phyloP scores from a whole-genome alignment of 225 moss, liverwort and hornwort species.

The Climacium dendroides region DNA sequence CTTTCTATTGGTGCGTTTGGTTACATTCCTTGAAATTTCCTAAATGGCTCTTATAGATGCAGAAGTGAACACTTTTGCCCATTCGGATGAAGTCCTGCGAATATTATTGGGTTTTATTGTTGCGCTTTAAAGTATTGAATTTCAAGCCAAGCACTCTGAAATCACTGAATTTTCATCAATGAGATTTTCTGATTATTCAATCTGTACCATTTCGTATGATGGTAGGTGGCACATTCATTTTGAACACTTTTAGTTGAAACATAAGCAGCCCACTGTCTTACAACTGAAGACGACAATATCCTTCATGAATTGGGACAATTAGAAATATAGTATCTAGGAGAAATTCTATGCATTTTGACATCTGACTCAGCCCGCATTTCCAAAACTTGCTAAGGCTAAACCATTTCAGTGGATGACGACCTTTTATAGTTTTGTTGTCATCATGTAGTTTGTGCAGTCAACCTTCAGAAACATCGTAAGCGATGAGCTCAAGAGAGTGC shows the following conservation, averaged over 20 bases:
- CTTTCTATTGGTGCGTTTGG: not conserved
- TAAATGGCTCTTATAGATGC: not conserved
- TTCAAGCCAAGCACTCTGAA: not conserved
- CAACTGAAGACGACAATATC: not conserved
- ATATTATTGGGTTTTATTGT: not conserved
- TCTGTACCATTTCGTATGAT: not conserved
- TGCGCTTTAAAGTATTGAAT: not conserved
- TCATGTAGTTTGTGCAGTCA: slow-evolving; percentile 52
- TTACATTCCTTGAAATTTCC: not conserved
- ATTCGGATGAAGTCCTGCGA: not conserved
- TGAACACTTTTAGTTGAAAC: not conserved
- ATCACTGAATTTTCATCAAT: not conserved
- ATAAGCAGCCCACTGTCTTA: not conserved
- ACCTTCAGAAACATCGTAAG: slow-evolving; percentile 71
- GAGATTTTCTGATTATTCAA: not conserved
- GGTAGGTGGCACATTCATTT: not conserved
- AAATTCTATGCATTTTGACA: not conserved
- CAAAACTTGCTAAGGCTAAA: not conserved
- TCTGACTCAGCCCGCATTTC: not conserved
- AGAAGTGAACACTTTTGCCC: not conserved
- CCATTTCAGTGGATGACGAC: not conserved
- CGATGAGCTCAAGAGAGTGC: slow-evolving; percentile 76
- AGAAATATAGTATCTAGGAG: not conserved
- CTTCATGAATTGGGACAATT: not conserved
- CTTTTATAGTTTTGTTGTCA: not conserved